A percentile compares a stretch with the other conserved stretches of the same genome.
Conservation (phyloP, 495 filamentous ascomycete species). For the Penicillium coffeae region DNA sequence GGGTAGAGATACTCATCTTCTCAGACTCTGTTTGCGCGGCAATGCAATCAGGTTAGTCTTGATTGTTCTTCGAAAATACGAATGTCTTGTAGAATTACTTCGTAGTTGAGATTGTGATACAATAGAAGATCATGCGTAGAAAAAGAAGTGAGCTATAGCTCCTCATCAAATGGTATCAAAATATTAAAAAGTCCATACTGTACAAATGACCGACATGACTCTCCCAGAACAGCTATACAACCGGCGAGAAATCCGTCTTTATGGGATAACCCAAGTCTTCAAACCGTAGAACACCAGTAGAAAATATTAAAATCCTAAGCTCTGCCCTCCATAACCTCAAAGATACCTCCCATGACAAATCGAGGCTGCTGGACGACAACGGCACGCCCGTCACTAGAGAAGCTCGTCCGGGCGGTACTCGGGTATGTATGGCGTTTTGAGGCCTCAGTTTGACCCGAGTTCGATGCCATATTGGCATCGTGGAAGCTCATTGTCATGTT, state of each 20-base stretch:
- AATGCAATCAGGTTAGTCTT: no score
- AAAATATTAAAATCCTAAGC: slow-evolving; percentile 14
- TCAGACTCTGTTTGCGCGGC: no score
- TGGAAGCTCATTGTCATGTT: slow-evolving; percentile 8
- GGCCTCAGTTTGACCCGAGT: neutral
- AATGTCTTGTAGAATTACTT: no score
- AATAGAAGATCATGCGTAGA: neutral
- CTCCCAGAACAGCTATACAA: neutral
- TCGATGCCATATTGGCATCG: slow-evolving; percentile 1
- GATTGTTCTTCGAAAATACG: no score
- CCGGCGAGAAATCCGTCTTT: no score
- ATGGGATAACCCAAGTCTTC: no score
- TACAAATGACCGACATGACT: neutral
- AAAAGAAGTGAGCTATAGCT: neutral
- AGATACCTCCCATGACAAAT: slow-evolving; percentile 46
- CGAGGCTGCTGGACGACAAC: slow-evolving; percentile 21
- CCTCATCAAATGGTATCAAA: neutral
- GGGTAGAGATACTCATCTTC: no score
- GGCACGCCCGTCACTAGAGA: neutral
- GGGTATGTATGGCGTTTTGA: neutral
- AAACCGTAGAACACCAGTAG: no score
- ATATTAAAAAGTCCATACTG: neutral
- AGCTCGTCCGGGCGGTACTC: neutral
- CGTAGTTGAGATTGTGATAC: no score
- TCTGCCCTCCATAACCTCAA: slow-evolving; percentile 47